phyloP scores from a whole-genome alignment of 495 filamentous ascomycete genomes.

The Viridothelium virens region DNA sequence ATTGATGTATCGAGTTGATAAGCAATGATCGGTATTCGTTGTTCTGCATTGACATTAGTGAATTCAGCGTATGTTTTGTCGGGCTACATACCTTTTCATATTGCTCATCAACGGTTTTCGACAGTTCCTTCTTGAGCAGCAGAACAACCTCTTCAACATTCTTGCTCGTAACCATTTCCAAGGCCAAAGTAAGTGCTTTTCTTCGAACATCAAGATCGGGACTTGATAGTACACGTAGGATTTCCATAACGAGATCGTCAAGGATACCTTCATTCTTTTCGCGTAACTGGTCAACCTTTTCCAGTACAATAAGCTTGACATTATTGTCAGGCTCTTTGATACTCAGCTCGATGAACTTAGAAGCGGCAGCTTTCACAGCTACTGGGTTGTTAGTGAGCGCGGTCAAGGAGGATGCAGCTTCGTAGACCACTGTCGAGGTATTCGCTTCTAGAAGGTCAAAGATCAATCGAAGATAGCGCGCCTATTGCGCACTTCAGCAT shows the following conservation, averaged over 20 bases:
- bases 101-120: conserved; percentile 95
- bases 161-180: conserved; percentile 98
- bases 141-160: conserved; percentile 97
- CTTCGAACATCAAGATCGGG: conserved; percentile 93
- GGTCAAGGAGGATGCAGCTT: conserved; percentile 95
- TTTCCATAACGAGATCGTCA: conserved; percentile 97
- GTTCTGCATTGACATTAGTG: conserved; percentile 46
- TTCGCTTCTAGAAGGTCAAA: conserved; percentile 93
- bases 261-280: conserved; percentile 88
- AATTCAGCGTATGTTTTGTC: background rate
- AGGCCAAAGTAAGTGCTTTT: conserved; percentile 82
- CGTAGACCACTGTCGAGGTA: conserved; percentile 92
- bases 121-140: conserved; percentile 92
- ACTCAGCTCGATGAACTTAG: conserved; percentile 91
- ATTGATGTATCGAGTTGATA: conserved; percentile 95
- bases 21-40: conserved; percentile 91
- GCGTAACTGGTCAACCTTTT: conserved; percentile 85
- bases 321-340: conserved; percentile 99
- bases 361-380: conserved; percentile 91
- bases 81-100: conserved; percentile 68
- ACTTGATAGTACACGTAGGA: conserved; percentile 89
- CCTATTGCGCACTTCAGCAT: conserved; percentile 38
- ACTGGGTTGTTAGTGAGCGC: conserved; percentile 93
- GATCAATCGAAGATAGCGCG: conserved; percentile 84
- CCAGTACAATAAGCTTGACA: conserved; percentile 94